Conservation (phyloP, 2,329 filamentous ascomycete species). For the Dactylonectria macrodidyma region DNA sequence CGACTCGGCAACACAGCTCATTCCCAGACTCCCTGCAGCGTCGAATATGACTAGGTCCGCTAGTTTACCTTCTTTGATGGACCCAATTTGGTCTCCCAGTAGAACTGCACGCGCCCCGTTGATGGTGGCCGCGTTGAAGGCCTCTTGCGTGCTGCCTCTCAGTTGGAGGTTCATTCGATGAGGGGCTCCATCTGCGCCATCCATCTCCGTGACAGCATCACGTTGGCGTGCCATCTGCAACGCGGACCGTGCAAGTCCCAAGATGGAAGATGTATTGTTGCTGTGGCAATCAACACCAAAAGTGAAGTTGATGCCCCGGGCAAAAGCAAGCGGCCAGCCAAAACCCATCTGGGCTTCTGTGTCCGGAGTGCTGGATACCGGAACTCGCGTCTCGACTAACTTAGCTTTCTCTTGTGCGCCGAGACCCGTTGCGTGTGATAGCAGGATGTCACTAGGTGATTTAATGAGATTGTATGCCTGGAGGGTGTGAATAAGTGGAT, state of each 20-base stretch:
- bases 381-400: constrained; percentile 11
- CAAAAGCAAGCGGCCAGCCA: constrained; percentile 24
- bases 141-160: constrained; percentile 21
- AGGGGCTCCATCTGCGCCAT: constrained; percentile 6
- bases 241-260: constrained; percentile 20
- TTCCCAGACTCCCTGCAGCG: constrained; percentile 9
- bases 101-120: constrained; percentile 27
- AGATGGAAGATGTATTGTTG: constrained; percentile 21
- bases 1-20: constrained; percentile 25
- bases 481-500: constrained; percentile 16
- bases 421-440: constrained; percentile 24
- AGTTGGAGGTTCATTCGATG: constrained; percentile 18
- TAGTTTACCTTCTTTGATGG: constrained; percentile 21
- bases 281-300: constrained; percentile 27
- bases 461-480: constrained; percentile 20
- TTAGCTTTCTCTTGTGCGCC: constrained; percentile 1
- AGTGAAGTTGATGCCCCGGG: constrained; percentile 14
- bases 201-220: constrained; percentile 6
- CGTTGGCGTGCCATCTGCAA: background rate
- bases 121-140: constrained; percentile 27
- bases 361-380: constrained; percentile 19
- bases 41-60: constrained; percentile 29
- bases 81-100: constrained; percentile 25
- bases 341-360: constrained; percentile 28
- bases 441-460: constrained; percentile 24